Percentiles rank a stretch among this genome's conserved stretches.
phyloP scores from a whole-genome alignment of 345 rosid species.

The Syzygium jambos region DNA sequence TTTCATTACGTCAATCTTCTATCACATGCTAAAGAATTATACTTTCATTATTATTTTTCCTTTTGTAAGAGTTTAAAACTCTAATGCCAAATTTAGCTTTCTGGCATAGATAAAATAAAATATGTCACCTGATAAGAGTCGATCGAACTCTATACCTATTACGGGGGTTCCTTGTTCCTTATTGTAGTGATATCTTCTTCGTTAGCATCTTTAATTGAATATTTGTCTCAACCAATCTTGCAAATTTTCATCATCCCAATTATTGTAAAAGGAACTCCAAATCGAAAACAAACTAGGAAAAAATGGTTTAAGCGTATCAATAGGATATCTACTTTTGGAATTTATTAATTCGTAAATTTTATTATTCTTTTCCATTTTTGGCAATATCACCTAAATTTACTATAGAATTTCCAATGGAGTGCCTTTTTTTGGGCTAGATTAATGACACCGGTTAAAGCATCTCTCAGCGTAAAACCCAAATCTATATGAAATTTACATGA shows the following conservation, averaged over 20 bases:
- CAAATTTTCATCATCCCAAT: neutral
- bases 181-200: neutral
- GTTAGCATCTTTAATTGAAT: neutral
- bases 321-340: neutral
- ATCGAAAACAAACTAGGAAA: neutral
- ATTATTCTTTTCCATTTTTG: neutral
- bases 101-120: neutral
- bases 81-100: neutral
- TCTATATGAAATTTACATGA: neutral
- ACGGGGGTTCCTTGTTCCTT: neutral
- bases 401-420: neutral
- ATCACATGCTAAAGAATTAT: no score
- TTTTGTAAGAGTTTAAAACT: neutral
- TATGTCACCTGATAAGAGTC: neutral
- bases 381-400: neutral
- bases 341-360: neutral
- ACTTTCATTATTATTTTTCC: neutral
- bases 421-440: neutral
- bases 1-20: neutral
- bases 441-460: neutral
- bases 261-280: neutral
- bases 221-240: neutral
- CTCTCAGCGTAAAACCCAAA: neutral
- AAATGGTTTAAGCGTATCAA: neutral
- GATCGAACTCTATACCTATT: neutral